Conservation (phyloP, 2,329 filamentous ascomycete species). For the Pseudogymnoascus sp. region DNA sequence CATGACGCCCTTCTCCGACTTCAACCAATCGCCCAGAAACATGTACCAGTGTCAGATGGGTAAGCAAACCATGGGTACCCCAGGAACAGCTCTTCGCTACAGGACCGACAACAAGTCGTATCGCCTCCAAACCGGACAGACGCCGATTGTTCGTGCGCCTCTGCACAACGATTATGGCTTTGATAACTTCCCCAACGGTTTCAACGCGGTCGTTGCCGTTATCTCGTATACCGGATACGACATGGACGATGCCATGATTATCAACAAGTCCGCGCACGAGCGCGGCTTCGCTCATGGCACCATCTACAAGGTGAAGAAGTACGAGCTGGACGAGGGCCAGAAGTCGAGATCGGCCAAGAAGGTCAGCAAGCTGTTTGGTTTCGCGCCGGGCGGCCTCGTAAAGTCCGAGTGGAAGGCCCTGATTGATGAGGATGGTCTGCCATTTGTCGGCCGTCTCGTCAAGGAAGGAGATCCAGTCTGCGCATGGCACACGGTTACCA, state of each 20-base stretch:
- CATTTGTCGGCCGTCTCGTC: slow-evolving; percentile 69
- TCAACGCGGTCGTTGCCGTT: slow-evolving; percentile 90
- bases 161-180: slow-evolving; percentile 94
- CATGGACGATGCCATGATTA: slow-evolving; percentile 99
- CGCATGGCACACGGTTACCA: slow-evolving; percentile 81
- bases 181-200: slow-evolving; percentile 96
- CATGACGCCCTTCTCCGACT: slow-evolving; percentile 97
- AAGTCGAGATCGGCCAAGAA: slow-evolving; percentile 58
- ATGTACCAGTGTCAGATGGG: slow-evolving; percentile 99
- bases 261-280: slow-evolving; percentile 96
- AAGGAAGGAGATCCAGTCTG: slow-evolving; percentile 77
- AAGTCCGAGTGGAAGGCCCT: slow-evolving; percentile 62
- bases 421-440: slow-evolving; percentile 82
- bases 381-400: slow-evolving; percentile 69
- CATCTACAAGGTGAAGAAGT: slow-evolving; percentile 95
- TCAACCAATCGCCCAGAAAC: slow-evolving; percentile 96
- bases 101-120: slow-evolving; percentile 98
- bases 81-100: slow-evolving; percentile 73
- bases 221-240: slow-evolving; percentile 99
- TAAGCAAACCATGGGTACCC: slow-evolving; percentile 98
- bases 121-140: slow-evolving; percentile 89
- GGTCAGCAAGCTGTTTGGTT: slow-evolving; percentile 80
- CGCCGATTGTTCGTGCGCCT: slow-evolving; percentile 83
- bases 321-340: slow-evolving; percentile 69
- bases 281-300: slow-evolving; percentile 92